Evolutionary conservation across 2,329 filamentous ascomycete species (phyloP).

Genomic region (Rhexocercosporidium sp.): DNA sequence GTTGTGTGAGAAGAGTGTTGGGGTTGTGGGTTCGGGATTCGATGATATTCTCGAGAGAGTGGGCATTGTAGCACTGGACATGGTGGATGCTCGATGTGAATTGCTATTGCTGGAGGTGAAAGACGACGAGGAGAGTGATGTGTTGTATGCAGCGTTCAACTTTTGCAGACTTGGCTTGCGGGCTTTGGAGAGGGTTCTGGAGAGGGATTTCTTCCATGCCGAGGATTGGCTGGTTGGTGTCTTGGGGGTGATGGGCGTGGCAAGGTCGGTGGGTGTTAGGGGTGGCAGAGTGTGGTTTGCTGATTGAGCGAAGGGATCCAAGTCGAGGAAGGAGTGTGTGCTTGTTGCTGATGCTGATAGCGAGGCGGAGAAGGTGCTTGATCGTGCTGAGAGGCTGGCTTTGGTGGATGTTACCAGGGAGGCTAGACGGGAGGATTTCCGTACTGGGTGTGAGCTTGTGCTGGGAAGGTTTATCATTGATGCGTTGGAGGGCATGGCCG

Average conservation of each 20-base stretch:
- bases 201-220: conserved; percentile 31
- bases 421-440: conserved; percentile 31
- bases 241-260: conserved; percentile 28
- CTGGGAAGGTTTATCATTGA: conserved; percentile 17
- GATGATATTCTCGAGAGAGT: conserved; percentile 12
- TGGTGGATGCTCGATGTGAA: not conserved
- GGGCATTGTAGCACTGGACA: not conserved
- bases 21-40: conserved; percentile 8
- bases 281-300: conserved; percentile 1
- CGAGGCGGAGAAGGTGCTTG: not conserved
- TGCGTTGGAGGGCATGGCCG: conserved; percentile 14
- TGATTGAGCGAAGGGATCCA: conserved; percentile 35
- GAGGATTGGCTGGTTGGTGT: conserved; percentile 32
- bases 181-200: conserved; percentile 27
- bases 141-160: conserved; percentile 25
- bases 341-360: not conserved
- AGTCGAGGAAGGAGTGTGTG: conserved; percentile 36
- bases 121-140: not conserved
- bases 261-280: conserved; percentile 7
- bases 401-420: conserved; percentile 28
- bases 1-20: not conserved
- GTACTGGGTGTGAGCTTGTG: conserved; percentile 13
- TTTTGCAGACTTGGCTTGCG: conserved; percentile 34
- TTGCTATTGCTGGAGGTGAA: not conserved
- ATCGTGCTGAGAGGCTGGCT: conserved; percentile 13